A percentile compares a stretch with the other conserved stretches of the same genome.
phyloP scores from a whole-genome alignment of 202 grass and related monocot genomes.

The Saccharum hybrid region DNA sequence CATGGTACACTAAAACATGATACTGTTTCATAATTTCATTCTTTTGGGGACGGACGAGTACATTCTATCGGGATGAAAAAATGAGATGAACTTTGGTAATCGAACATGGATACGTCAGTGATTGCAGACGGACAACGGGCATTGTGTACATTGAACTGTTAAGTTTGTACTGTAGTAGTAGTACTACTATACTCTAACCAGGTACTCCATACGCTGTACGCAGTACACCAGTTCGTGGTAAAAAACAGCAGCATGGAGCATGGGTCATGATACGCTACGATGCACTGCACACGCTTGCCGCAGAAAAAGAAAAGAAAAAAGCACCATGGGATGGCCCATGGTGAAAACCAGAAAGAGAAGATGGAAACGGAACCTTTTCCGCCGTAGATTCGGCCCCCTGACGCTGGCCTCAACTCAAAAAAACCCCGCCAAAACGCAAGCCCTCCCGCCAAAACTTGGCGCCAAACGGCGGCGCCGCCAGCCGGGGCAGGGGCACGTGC shows the following conservation, averaged over 20 bases:
- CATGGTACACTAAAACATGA: no score
- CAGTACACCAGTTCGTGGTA: neutral
- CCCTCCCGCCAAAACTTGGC: slow-evolving; percentile 52
- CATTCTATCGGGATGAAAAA: neutral
- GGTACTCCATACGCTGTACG: no score
- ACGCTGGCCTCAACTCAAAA: neutral
- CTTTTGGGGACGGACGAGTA: no score
- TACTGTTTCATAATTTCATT: no score
- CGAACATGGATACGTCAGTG: neutral
- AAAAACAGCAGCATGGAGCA: neutral
- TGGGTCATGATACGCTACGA: neutral
- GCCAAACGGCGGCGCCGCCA: slow-evolving; percentile 42
- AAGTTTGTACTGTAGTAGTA: neutral
- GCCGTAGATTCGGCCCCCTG: slow-evolving; percentile 24
- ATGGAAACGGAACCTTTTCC: neutral
- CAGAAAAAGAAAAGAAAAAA: neutral
- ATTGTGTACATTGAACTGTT: neutral
- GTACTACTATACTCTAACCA: no score
- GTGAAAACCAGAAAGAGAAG: neutral
- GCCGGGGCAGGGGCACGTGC: slow-evolving; percentile 8
- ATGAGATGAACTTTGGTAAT: neutral
- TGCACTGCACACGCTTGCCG: neutral
- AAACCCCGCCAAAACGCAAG: slow-evolving; percentile 18
- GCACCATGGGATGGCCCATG: neutral
- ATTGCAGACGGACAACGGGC: neutral